Percentiles rank a stretch among this genome's conserved stretches.
These are phyloP conservation scores for Pseudopithomyces maydicus DNA, from an alignment of 2,329 filamentous ascomycete species.

Conservation along the genomic window DNA sequence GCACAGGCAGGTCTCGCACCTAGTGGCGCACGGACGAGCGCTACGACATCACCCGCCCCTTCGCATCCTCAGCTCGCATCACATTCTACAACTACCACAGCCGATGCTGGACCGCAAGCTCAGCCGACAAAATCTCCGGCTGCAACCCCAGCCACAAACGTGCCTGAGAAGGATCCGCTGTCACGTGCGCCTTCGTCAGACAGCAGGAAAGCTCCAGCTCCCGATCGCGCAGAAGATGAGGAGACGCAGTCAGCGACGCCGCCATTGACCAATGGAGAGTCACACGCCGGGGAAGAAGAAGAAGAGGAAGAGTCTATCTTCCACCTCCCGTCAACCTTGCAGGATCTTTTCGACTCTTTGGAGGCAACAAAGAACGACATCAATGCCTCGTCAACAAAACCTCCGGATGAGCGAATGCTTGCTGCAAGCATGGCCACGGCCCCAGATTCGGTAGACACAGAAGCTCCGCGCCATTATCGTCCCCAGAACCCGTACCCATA, in stretches of 20 bases:
- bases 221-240: slow-evolving; percentile 41
- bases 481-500: slow-evolving; percentile 78
- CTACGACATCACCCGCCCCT: slow-evolving; percentile 60
- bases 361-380: slow-evolving; percentile 78
- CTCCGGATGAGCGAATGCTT: slow-evolving; percentile 73
- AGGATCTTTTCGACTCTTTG: slow-evolving; percentile 89
- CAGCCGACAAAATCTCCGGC: slow-evolving; percentile 60
- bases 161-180: slow-evolving; percentile 49
- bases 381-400: slow-evolving; percentile 63
- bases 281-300: slow-evolving; percentile 57
- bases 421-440: slow-evolving; percentile 73
- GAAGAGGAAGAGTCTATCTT: slow-evolving; percentile 87
- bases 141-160: slow-evolving; percentile 51
- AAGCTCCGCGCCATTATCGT: slow-evolving; percentile 81
- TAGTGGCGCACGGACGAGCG: slow-evolving; percentile 58
- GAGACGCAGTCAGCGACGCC: slow-evolving; percentile 43
- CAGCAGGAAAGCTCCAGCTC: slow-evolving; percentile 32
- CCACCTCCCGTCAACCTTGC: slow-evolving; percentile 85
- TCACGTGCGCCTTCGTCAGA: slow-evolving; percentile 38
- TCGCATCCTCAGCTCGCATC: slow-evolving; percentile 47
- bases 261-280: slow-evolving; percentile 58
- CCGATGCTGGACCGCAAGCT: slow-evolving; percentile 41
- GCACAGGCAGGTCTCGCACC: slow-evolving; percentile 53
- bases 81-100: slow-evolving; percentile 41
- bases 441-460: slow-evolving; percentile 78